Conservation (phyloP, 768 basidiomycete genomes). For the Boletus coccyginus region DNA sequence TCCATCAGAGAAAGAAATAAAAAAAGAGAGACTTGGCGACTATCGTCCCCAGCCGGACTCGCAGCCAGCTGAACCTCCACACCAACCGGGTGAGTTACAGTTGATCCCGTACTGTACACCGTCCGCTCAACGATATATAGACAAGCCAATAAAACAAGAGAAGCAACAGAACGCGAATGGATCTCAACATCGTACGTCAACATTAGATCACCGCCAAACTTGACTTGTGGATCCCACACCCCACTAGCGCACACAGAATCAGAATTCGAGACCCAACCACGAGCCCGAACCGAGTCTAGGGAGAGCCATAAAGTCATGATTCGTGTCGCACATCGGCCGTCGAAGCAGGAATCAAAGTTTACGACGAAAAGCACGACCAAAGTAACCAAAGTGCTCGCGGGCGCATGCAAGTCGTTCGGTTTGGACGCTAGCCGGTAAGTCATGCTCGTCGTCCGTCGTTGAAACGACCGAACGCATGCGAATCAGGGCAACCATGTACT, state of each 20-base stretch:
- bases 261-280: neutral
- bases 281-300: conserved; percentile 1
- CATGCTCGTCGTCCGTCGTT: neutral
- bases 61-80: neutral
- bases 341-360: conserved; percentile 33
- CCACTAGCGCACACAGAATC: conserved; percentile 2
- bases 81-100: conserved; percentile 4
- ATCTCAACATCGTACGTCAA: conserved; percentile 13
- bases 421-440: conserved; percentile 23
- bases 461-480: neutral
- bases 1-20: neutral
- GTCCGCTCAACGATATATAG: conserved; percentile 1
- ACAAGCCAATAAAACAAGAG: conserved; percentile 18
- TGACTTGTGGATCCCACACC: neutral
- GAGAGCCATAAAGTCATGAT: conserved; percentile 22
- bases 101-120: neutral
- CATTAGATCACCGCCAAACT: neutral
- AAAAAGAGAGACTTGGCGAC: neutral
- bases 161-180: neutral
- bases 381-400: conserved; percentile 26
- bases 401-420: conserved; percentile 30
- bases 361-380: conserved; percentile 30
- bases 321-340: conserved; percentile 30
- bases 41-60: neutral
- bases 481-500: conserved; percentile 22